Base-by-base conservation (phyloP, 2,329 filamentous ascomycete genomes). In the Xylaria sp. region DNA sequence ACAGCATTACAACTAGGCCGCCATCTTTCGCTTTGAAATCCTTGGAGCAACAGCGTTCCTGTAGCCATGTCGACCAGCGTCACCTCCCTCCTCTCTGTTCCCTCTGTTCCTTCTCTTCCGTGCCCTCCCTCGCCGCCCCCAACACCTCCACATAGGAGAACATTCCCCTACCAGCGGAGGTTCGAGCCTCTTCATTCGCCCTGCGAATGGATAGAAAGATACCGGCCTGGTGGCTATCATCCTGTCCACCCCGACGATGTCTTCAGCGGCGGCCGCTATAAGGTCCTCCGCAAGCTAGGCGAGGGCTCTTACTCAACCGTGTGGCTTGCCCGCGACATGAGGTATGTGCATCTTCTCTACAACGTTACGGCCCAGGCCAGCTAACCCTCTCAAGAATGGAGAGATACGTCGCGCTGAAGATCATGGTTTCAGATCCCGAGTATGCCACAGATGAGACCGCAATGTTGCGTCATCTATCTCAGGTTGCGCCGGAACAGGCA, bases 281-380 rank as follows among this genome's bases (percentile, higher is more conserved):
- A 75, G 63, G 65, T 78, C 51, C 54, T 79, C 28, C 66, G 69
- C 15, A 79, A 78, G 61, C 69, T 79, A 5, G 77, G 77, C 6
- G 54, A 76, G 1, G 76, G 77, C 25, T 61, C 63, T 20, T 76
- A 68, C 62, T 76, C 76, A 28, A 78, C 76, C 1, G 73, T 74
- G 6, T 79, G 78, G 76, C 70, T 78, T 58, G 75, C 72, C 1
- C 74, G 59, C 39, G 79, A 82, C 67, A 25, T 64, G 8, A 69
- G 25, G 77, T 75, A 74, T 70, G 51, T 56, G 8, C 23, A 64
- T 63, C 12, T 7, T 52, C 61, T 15, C 13, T 41, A 15, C 9
- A 12, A 41, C 39, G 39, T 41, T 12, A 15, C 39, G 39, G 39
- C 0, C 39, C 2, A 41, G 13, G 1, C 39, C 9, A 28, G 28